A percentile compares a stretch with the other conserved stretches of the same genome.
Evolutionary conservation across 164 flowering plant genomes (phyloP).

Genomic region (Magnolia changhungtana): DNA sequence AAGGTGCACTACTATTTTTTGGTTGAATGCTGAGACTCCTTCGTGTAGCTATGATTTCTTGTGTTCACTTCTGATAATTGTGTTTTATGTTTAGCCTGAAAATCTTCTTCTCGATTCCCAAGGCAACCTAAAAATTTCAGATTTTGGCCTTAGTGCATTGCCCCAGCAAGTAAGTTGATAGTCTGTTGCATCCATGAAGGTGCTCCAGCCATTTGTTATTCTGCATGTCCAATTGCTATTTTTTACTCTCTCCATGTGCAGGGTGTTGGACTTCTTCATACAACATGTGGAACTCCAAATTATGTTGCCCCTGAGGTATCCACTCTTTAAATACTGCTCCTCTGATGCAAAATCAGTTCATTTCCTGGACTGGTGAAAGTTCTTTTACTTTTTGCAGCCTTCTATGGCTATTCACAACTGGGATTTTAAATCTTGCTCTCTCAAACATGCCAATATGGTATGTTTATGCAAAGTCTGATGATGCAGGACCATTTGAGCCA

Average conservation of each 20-base stretch:
- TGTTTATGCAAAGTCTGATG: not conserved
- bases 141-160: constrained; percentile 97
- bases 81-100: constrained; percentile 68
- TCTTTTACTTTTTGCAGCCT: not conserved
- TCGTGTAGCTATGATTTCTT: not conserved
- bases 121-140: constrained; percentile 90
- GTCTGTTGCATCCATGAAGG: not conserved
- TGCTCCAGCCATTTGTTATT: not conserved
- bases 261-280: constrained; percentile 92
- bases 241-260: constrained; percentile 25
- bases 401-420: not conserved
- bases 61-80: not conserved
- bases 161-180: constrained; percentile 60
- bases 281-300: constrained; percentile 99
- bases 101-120: constrained; percentile 86
- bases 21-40: not conserved
- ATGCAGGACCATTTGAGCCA: not conserved
- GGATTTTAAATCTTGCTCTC: not conserved
- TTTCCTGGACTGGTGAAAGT: not conserved
- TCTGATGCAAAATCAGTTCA: not conserved
- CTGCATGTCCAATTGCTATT: not conserved
- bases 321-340: not conserved
- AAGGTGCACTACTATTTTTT: constrained; percentile 46
- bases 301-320: constrained; percentile 99
- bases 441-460: not conserved